Evolutionary conservation across 2,329 filamentous ascomycete species (phyloP).

Genomic region (Rutstroemia sp.): DNA sequence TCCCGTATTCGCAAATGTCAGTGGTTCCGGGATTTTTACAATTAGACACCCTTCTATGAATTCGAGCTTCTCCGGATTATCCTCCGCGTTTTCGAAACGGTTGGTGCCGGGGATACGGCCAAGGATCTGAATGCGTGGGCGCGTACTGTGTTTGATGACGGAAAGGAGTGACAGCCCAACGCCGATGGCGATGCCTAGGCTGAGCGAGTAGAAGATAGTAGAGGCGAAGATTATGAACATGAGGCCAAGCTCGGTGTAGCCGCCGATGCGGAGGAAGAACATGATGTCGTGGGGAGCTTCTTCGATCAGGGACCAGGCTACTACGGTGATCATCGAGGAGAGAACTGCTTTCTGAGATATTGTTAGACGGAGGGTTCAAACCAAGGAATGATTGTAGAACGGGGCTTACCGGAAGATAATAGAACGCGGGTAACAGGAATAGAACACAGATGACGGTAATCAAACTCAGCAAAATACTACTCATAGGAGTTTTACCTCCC

Average conservation of each 20-base stretch:
- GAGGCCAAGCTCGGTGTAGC: constrained; percentile 76
- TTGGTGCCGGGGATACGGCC: constrained; percentile 80
- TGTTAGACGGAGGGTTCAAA: constrained; percentile 9
- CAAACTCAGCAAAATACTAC: constrained; percentile 75
- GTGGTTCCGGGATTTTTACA: constrained; percentile 92
- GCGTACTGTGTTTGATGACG: constrained; percentile 83
- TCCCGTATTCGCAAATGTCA: constrained; percentile 96
- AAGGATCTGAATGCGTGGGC: constrained; percentile 91
- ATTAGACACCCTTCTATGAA: constrained; percentile 90
- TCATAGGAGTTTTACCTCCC: constrained; percentile 89
- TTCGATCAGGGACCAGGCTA: constrained; percentile 90
- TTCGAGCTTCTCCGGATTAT: constrained; percentile 66
- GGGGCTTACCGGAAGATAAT: constrained; percentile 79
- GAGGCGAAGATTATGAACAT: constrained; percentile 88
- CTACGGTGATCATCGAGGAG: constrained; percentile 88
- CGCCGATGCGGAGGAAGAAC: constrained; percentile 81
- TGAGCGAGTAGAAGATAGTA: constrained; percentile 92
- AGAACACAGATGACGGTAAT: constrained; percentile 76
- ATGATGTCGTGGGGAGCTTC: constrained; percentile 87
- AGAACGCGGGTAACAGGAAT: constrained; percentile 84
- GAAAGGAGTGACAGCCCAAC: constrained; percentile 85
- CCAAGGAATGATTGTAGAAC: background rate
- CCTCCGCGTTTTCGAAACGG: constrained; percentile 78
- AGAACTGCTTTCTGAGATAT: constrained; percentile 77
- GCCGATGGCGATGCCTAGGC: constrained; percentile 87